A percentile compares a stretch with the other conserved stretches of the same genome.
Evolutionary conservation across 306 rosid species (phyloP).

Genomic region (Quercus mongolica): DNA sequence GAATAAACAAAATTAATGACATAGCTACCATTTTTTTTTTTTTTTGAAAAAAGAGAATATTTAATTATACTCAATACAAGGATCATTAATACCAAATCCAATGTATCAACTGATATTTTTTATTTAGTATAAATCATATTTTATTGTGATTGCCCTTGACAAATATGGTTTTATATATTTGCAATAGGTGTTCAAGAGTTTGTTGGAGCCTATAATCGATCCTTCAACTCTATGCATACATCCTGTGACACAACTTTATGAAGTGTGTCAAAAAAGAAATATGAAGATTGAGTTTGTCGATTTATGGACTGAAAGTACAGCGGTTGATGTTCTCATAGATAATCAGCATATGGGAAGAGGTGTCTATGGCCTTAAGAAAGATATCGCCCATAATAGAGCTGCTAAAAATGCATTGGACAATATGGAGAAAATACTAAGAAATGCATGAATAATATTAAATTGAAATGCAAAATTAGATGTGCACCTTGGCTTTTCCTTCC

Average conservation of each 20-base stretch:
- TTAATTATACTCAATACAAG: too few species aligned
- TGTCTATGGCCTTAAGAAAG: slow-evolving; percentile 30
- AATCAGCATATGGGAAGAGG: slow-evolving; percentile 37
- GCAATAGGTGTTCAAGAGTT: slow-evolving; percentile 31
- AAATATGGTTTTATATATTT: too few species aligned
- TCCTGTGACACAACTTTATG: slow-evolving; percentile 43
- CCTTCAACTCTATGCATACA: slow-evolving; percentile 33
- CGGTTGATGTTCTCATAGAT: slow-evolving; percentile 30
- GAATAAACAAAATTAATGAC: too few species aligned
- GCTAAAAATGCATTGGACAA: slow-evolving; percentile 55
- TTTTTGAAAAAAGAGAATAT: too few species aligned
- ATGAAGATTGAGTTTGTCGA: slow-evolving; percentile 34
- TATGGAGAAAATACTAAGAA: not conserved
- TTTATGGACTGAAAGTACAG: slow-evolving; percentile 27
- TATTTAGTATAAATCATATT: too few species aligned
- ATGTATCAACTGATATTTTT: too few species aligned
- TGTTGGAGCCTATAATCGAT: slow-evolving; percentile 48
- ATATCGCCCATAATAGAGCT: slow-evolving; percentile 54
- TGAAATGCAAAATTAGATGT: not conserved
- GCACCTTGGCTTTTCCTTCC: not conserved
- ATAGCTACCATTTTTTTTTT: too few species aligned
- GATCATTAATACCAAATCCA: too few species aligned
- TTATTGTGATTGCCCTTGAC: too few species aligned
- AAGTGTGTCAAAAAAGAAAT: slow-evolving; percentile 47
- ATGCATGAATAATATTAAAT: not conserved